Base-by-base conservation (phyloP, 169 alveolate species). In the Theileria parva region DNA sequence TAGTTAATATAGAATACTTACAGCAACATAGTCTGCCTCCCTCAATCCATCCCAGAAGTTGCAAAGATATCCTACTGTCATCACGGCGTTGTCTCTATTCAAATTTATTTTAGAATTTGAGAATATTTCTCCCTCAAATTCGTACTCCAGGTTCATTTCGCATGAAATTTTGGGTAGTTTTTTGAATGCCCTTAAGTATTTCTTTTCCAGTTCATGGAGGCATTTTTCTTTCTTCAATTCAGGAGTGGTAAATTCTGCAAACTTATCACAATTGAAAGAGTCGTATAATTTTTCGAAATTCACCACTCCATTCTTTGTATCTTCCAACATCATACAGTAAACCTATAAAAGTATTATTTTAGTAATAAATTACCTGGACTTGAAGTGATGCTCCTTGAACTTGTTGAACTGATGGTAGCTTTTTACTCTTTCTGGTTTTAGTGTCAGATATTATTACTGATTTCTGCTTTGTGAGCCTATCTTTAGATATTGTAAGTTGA, bases 41-140 rank as follows among this genome's bases (percentile, higher is more conserved):
- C 95, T 68, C 59, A 74, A 65, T 28, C 95, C 95, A 23, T 91
- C 95, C 95, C 95, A 91, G 79, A 88, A 91, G 19, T 86, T 83
- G 71, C 85, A 85, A 27, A 87, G 79, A 63, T 88, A 64, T 21
- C 88, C 72, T 34, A 91, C 81, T 13, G 95, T 91, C 70, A 69
- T 75, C 69, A 91, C 55, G 6, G 87, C 79, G 21, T 91, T 79
- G 25, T 89, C 79, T 68, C 86, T 74, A 51, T 78, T 81, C 59
- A 88, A 86, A 3, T 87, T 85, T 48, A 91, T 81, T 17, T 66
- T 32, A 32, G 89, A 78, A 51, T 88, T 75, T 21, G 88, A 23
- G 55, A 91, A 91, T 57, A 88, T 89, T 15, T 66, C 80, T 19
- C 95, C 95, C 66, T 85, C 80, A 57, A 76, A 81, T 19, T 91